Conservation (phyloP, 208 protist species). For the Leishmania tarentolae region DNA sequence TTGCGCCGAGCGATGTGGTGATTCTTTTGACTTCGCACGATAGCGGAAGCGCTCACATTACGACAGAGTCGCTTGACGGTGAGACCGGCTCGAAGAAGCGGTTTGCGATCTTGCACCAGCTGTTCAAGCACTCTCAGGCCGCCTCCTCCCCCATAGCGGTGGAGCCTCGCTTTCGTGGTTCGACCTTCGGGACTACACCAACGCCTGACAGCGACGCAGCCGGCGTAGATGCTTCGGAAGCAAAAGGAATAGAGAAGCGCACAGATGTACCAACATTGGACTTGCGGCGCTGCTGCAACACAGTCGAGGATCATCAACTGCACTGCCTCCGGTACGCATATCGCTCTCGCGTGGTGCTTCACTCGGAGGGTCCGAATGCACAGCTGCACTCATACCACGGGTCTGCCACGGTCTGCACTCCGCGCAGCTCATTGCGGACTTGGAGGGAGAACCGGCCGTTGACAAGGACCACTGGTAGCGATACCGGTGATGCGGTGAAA, state of each 20-base stretch:
- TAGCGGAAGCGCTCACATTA: conserved; percentile 72
- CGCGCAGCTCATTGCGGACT: conserved; percentile 13
- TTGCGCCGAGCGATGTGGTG: conserved; percentile 91
- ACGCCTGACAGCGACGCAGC: neutral
- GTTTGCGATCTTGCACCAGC: conserved; percentile 51
- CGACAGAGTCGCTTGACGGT: conserved; percentile 93
- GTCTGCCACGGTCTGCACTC: conserved; percentile 25
- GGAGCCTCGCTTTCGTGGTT: neutral
- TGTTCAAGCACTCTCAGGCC: conserved; percentile 30
- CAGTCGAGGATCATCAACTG: conserved; percentile 25
- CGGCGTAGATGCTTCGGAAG: neutral
- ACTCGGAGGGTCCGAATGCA: conserved; percentile 67
- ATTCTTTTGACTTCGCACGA: conserved; percentile 74
- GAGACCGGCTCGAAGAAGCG: conserved; percentile 84
- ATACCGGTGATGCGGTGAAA: neutral
- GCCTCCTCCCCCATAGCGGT: conserved; percentile 4
- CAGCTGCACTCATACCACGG: conserved; percentile 63
- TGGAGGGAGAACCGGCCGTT: conserved; percentile 4
- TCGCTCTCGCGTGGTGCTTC: conserved; percentile 30
- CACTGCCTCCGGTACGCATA: conserved; percentile 32
- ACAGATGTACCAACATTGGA: neutral
- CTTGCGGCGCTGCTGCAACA: conserved; percentile 5
- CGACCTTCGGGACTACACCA: neutral
- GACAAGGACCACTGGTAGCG: neutral
- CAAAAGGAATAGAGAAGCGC: too few relatives aligned